Percentiles rank a stretch among this genome's conserved stretches.
phyloP scores from a whole-genome alignment of 805 yeast species.

The Kockiozyma suomiensis region DNA sequence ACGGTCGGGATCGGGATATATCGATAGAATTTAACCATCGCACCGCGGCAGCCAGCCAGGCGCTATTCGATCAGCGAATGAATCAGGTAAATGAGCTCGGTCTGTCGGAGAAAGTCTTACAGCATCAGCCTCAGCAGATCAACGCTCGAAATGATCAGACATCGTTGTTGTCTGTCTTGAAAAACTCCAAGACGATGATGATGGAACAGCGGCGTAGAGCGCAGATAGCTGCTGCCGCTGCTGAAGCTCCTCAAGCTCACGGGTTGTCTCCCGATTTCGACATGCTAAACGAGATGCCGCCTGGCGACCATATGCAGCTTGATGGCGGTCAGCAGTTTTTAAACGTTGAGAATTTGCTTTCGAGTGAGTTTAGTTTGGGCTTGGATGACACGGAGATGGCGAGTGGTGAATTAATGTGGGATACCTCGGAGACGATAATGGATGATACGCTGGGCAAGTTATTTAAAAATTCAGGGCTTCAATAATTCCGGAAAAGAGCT shows the following conservation, averaged over 20 bases:
- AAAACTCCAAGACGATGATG: neutral
- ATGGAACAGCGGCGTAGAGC: neutral
- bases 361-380: too few relatives aligned
- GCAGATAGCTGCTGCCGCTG: neutral
- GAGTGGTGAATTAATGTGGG: neutral
- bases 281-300: too few relatives aligned
- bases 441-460: constrained; percentile 4
- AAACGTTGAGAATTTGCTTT: too few relatives aligned
- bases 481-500: too few relatives aligned
- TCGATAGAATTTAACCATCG: neutral
- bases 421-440: constrained; percentile 3
- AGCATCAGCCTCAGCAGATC: neutral
- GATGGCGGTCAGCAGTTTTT: too few relatives aligned
- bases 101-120: neutral
- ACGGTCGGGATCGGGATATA: neutral
- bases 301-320: too few relatives aligned
- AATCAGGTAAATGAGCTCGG: neutral
- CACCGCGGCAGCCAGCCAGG: neutral
- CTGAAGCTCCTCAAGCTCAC: too few relatives aligned
- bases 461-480: neutral
- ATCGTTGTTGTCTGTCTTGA: neutral
- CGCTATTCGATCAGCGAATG: neutral
- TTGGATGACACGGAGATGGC: neutral
- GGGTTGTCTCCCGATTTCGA: too few relatives aligned
- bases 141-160: neutral